Evolutionary conservation across 2,329 filamentous ascomycete genomes (phyloP).

Genomic region (Colletotrichum sp.): DNA sequence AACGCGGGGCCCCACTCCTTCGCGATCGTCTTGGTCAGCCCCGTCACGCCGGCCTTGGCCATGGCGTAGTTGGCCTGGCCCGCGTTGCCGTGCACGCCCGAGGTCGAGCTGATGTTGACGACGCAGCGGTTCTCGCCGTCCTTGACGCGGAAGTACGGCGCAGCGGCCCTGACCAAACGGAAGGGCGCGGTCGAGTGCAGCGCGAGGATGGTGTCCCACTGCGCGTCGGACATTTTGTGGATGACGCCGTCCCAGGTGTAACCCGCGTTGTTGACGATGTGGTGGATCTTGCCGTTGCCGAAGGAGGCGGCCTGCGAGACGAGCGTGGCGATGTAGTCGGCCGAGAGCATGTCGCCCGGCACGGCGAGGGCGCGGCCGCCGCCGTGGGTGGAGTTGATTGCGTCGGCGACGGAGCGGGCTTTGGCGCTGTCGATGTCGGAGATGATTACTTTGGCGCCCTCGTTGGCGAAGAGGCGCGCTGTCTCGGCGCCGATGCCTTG

Average conservation of each 20-base stretch:
- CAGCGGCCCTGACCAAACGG: conserved; percentile 78
- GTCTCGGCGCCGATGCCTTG: conserved; percentile 90
- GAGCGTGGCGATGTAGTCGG: conserved; percentile 73
- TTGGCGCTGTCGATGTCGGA: conserved; percentile 84
- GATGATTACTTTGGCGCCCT: conserved; percentile 84
- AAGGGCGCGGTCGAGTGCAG: conserved; percentile 88
- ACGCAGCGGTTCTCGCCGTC: conserved; percentile 81
- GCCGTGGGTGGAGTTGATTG: conserved; percentile 63
- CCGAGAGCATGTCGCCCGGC: conserved; percentile 76
- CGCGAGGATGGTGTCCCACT: conserved; percentile 87
- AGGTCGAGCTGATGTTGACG: conserved; percentile 84
- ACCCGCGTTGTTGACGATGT: conserved; percentile 90
- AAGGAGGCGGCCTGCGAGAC: conserved; percentile 79
- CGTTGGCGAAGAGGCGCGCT: conserved; percentile 82
- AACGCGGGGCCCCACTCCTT: conserved; percentile 88
- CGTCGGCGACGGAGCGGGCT: conserved; percentile 68
- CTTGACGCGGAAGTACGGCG: conserved; percentile 86
- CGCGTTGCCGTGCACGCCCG: conserved; percentile 83
- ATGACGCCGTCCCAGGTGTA: conserved; percentile 95
- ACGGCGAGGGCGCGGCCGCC: conserved; percentile 76
- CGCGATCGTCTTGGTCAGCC: conserved; percentile 86
- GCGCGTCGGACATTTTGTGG: conserved; percentile 87
- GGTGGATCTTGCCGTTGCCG: conserved; percentile 85
- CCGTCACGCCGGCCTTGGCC: conserved; percentile 83
- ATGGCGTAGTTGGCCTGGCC: conserved; percentile 91